Percentiles rank a stretch among this genome's conserved stretches.
Conservation (phyloP, 352 stramenopile genomes). For the Sclerospora graminicola region DNA sequence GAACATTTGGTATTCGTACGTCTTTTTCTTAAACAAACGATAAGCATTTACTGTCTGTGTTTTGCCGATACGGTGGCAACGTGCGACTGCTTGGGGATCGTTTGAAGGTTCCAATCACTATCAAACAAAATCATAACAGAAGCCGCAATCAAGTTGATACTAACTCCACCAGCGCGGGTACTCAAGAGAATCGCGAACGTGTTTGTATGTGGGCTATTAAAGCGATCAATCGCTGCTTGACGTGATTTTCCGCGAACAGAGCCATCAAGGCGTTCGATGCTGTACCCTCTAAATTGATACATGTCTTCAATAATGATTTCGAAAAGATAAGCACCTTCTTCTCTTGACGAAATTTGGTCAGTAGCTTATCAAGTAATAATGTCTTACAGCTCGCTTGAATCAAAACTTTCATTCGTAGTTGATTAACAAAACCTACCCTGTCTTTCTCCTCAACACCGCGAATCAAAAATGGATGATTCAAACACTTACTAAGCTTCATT, state of each 20-base stretch:
- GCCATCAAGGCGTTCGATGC: conserved; percentile 95
- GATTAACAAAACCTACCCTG: conserved; percentile 58
- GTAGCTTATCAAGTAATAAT: conserved; percentile 97
- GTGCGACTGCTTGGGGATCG: conserved; percentile 95
- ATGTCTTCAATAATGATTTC: conserved; percentile 95
- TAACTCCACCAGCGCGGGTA: conserved; percentile 94
- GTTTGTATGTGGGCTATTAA: conserved; percentile 90
- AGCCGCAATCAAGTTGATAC: conserved; percentile 93
- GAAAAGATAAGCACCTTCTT: conserved; percentile 98
- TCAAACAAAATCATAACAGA: conserved; percentile 87
- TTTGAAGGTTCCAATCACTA: conserved; percentile 99
- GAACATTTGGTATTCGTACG: conserved; percentile 99
- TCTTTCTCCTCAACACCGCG: conserved; percentile 97
- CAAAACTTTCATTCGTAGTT: conserved; percentile 60
- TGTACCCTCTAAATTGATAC: conserved; percentile 69
- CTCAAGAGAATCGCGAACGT: conserved; percentile 95
- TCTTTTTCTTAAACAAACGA: conserved; percentile 97
- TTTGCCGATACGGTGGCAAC: conserved; percentile 99
- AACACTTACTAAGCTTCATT: conserved; percentile 99
- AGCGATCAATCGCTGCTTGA: conserved; percentile 97
- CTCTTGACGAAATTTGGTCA: conserved; percentile 94
- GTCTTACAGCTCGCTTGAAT: conserved; percentile 93
- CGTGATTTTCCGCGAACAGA: conserved; percentile 93
- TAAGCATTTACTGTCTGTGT: conserved; percentile 99
- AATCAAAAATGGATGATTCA: conserved; percentile 99